Evolutionary conservation across 2,329 filamentous ascomycete species (phyloP).

Genomic region (Aspergillus sp.): DNA sequence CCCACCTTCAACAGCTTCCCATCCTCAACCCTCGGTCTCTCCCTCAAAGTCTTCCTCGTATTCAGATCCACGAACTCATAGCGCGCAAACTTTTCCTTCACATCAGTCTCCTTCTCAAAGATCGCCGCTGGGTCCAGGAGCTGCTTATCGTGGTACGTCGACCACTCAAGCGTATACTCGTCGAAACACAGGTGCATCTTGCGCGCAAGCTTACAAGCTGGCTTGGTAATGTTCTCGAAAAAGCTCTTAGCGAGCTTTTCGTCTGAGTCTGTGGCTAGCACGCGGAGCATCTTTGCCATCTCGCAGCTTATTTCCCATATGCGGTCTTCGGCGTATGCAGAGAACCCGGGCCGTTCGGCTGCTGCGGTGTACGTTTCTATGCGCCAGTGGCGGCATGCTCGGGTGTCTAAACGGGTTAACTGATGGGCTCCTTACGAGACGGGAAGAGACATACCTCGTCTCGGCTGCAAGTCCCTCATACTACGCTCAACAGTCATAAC

Average conservation of each 20-base stretch:
- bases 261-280: not conserved
- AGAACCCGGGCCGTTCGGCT: not conserved
- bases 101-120: not conserved
- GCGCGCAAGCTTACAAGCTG: not conserved
- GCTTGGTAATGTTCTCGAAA: not conserved
- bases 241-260: not conserved
- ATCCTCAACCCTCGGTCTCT: not conserved
- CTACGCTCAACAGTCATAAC: not conserved
- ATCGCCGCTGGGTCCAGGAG: not conserved
- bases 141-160: not conserved
- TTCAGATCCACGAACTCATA: constrained; percentile 3
- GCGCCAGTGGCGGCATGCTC: constrained; percentile 2
- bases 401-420: not conserved
- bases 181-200: constrained; percentile 7
- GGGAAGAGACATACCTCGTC: not conserved
- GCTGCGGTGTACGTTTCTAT: constrained; percentile 7
- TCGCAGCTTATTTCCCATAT: constrained; percentile 1
- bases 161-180: constrained; percentile 5
- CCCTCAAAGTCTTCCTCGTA: not conserved
- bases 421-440: not conserved
- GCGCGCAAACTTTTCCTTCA: not conserved
- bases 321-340: not conserved
- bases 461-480: not conserved
- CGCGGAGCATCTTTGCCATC: not conserved
- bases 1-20: not conserved